Base-by-base conservation (phyloP, 352 stramenopile species). In the Globisporangium iwayamae region DNA sequence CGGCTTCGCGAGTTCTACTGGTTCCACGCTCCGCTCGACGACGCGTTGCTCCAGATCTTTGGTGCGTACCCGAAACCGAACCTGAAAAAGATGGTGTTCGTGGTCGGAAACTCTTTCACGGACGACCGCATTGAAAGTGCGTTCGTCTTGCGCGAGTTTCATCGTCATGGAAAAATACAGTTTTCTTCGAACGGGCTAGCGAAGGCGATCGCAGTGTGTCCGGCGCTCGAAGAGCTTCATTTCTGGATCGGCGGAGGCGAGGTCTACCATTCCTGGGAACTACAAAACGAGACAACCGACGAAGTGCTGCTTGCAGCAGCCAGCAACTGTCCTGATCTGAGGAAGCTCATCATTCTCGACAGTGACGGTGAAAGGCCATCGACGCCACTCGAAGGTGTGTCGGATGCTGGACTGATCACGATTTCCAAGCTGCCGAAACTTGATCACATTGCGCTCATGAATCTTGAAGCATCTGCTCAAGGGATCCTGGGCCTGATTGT, bases 171-270 rank as follows among this genome's bases (percentile, higher is more conserved):
- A 7, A 18, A 34, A 3, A n/a, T 53, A 34, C 10, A 34, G 13
- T 2, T 53, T 1, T 10, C 47, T 13, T 30, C 47, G 9, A 34
- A 18, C 4, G 10, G 47, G 20, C 34, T 53, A 3, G 20, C 11
- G 25, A 58, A 58, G 32, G 20, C 11, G 14, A 58, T 58, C 25
- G 18, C 3, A 13, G n/a, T 32, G 13, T 58, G 32, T 39, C 32
- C 32, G 14, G 32, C 52, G n/a, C 20, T 58, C 32, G 52, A 58
- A 25, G 32, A 58, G 38, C 52, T 46, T 22, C 34, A 58, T n/a
- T 46, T 58, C n/a, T 41, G 34, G 52, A 25, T 41, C 13, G 13
- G 13, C 6, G 39, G 39, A 5, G 39, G 39, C 13, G 39, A 46
- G 13, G 2, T 2, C 2, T 46, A 46, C 11, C 5, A 46, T 7